Conservation (phyloP, 148 eudicot species). For the Nepenthes gracilis region DNA sequence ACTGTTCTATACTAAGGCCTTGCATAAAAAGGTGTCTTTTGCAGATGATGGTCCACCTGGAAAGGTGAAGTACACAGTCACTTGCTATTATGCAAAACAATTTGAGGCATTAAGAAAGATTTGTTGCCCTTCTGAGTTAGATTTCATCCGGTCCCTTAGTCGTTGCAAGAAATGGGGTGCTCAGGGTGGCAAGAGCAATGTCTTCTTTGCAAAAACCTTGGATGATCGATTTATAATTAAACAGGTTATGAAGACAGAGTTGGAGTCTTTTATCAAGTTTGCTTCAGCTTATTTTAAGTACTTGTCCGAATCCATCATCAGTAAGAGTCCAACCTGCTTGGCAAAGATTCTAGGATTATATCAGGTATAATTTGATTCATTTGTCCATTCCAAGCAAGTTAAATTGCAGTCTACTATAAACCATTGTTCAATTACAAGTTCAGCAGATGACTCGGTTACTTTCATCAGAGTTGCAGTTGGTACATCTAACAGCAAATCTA, state of each 20-base stretch:
- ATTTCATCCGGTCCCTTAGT: constrained; percentile 77
- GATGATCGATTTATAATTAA: constrained; percentile 91
- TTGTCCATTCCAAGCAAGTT: neutral
- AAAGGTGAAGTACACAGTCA: constrained; percentile 71
- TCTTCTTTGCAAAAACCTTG: constrained; percentile 59
- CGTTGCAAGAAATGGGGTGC: constrained; percentile 99
- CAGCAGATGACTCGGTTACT: too few species aligned
- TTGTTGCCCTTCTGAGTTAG: constrained; percentile 73
- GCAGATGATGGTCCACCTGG: constrained; percentile 65
- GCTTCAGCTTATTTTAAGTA: constrained; percentile 84
- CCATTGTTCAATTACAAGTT: too few species aligned
- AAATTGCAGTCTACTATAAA: too few species aligned
- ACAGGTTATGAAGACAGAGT: constrained; percentile 66
- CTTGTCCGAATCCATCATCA: constrained; percentile 58
- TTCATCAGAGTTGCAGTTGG: too few species aligned
- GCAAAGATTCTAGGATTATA: constrained; percentile 91
- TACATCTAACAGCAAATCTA: too few species aligned
- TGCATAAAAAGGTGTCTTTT: constrained; percentile 71
- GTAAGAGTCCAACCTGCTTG: constrained; percentile 80
- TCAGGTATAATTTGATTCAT: constrained; percentile 47
- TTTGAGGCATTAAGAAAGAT: constrained; percentile 84
- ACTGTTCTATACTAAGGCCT: constrained; percentile 42
- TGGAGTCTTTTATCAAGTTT: constrained; percentile 83
- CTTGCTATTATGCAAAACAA: constrained; percentile 74
- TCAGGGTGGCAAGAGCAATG: constrained; percentile 72